phyloP scores from a whole-genome alignment of 2,329 filamentous ascomycete genomes.

The Fusarium brevicatenulatum region DNA sequence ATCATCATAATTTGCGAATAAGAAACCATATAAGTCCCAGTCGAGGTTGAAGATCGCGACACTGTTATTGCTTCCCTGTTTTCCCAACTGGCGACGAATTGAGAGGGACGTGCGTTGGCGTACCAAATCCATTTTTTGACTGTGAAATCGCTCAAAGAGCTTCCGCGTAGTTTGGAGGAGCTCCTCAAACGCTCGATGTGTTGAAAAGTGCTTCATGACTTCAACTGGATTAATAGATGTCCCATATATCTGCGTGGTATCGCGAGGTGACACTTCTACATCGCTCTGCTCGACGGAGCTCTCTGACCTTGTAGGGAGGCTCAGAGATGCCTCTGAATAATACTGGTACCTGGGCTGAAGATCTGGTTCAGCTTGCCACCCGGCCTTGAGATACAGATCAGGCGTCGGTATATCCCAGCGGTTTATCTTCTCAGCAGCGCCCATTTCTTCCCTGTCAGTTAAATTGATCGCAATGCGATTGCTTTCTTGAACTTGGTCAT shows the following conservation, averaged over 20 bases:
- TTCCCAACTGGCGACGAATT: background rate
- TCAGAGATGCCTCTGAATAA: background rate
- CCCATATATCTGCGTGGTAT: background rate
- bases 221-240: background rate
- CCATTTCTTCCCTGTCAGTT: background rate
- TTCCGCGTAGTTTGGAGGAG: background rate
- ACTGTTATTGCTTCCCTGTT: background rate
- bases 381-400: rapidly evolving
- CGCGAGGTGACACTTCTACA: background rate
- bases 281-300: background rate
- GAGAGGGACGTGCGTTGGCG: background rate
- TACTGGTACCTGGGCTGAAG: background rate
- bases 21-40: background rate
- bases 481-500: background rate
- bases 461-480: background rate
- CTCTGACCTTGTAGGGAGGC: background rate
- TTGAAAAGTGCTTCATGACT: background rate
- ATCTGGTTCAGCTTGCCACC: background rate
- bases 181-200: background rate
- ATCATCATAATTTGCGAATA: background rate
- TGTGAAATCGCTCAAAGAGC: background rate
- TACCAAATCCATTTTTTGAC: background rate
- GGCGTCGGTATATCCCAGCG: background rate
- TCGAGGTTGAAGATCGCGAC: background rate
- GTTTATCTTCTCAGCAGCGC: background rate